Base-by-base conservation (phyloP, 805 yeast genomes). In the Hanseniaspora osmophila region DNA sequence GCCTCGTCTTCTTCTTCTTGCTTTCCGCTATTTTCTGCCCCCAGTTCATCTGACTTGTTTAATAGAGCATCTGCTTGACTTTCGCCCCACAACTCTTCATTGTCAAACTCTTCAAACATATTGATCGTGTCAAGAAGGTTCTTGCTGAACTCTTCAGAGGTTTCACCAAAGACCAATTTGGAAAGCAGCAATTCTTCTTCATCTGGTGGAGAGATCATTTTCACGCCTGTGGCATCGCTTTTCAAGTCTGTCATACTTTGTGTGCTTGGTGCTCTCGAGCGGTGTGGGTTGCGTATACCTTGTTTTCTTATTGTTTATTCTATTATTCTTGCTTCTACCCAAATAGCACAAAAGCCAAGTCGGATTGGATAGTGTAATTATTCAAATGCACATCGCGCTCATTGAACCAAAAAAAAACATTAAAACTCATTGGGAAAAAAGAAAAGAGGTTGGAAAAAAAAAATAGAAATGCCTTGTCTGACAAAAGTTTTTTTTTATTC, bases 91-190 rank as follows among this genome's bases (percentile, higher is more conserved):
- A 52, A 61, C 1, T 53, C 59, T 3, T 62, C 67, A 51, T 69
- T 64, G 44, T 64, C 51, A 54, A 50, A 67, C 48, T 60, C 67
- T 11, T 59, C 60, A 35, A 61, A 59, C 7, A 78, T 65, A 49
- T 78, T 71, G 52, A 80, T 85, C 43, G 78, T 65, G 47, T 73
- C 71, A 46, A 71, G 77, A 56, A 85, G 67, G 48, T 78, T 81
- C 30, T 62, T 57, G 54, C 78, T 84, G 64, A 83, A 81, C 30
- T 90, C 82, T 46, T 77, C 82, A 3, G 71, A 54, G 7, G 57
- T 50, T 59, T 92, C 97, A 13, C 98, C 97, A 64, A 92, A 88
- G 3, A 92, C 95, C 12, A 85, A 69, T 60, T 75, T 83, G 51
- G 88, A 95, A 43, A 92, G 71, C 46, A 66, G 73, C 39, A 79